These are phyloP conservation scores for Ceratocystis harringtonii DNA, from an alignment of 2,329 filamentous ascomycete species.

Conservation along the genomic window DNA sequence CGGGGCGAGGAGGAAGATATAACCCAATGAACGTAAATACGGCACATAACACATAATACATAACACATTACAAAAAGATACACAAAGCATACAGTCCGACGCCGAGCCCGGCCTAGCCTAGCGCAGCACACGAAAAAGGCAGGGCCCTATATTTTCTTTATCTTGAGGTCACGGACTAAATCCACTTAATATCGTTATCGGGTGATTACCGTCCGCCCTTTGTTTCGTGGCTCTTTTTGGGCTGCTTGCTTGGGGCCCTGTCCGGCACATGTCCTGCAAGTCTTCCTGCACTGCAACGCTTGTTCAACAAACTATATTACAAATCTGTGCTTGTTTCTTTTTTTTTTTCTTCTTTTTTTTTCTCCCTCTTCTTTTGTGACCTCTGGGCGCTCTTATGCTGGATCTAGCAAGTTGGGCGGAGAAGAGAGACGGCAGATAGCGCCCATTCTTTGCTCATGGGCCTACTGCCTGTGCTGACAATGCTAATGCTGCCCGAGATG, in stretches of 20 bases:
- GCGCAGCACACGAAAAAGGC: not conserved
- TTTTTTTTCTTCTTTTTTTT: not conserved
- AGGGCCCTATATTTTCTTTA: slow-evolving; percentile 2
- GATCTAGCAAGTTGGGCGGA: too few species aligned
- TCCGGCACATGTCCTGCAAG: not conserved
- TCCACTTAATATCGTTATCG: slow-evolving; percentile 1
- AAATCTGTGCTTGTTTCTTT: too few species aligned
- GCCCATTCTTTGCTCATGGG: too few species aligned
- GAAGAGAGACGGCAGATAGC: too few species aligned
- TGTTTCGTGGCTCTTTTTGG: not conserved
- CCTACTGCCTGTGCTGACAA: too few species aligned
- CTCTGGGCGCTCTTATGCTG: too few species aligned
- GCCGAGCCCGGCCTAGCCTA: not conserved
- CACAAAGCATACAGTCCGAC: not conserved
- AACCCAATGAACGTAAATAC: not conserved
- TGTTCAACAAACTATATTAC: too few species aligned
- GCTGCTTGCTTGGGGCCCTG: not conserved
- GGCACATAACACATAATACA: not conserved
- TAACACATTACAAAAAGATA: not conserved
- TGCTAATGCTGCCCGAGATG: not conserved
- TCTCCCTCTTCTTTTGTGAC: not conserved
- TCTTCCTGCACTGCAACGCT: not conserved
- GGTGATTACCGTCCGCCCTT: not conserved
- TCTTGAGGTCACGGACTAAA: not conserved
- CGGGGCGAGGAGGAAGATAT: not conserved